Conservation (phyloP, 225 moss, liverwort and hornwort genomes). For the Bryoerythrophyllum caledonicum region DNA sequence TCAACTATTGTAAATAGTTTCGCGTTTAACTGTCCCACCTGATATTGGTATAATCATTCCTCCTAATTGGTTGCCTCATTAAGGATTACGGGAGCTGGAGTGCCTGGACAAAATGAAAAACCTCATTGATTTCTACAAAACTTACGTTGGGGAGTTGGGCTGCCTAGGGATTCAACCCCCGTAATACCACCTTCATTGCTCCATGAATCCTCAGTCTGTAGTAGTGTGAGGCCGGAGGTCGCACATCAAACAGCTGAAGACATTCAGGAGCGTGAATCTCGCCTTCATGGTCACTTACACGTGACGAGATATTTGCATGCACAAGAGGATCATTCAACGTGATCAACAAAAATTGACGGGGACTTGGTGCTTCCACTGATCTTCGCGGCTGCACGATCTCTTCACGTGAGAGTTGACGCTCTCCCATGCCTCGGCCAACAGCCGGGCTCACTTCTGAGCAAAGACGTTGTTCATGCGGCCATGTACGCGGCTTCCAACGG, state of each 20-base stretch:
- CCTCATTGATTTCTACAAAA: no score
- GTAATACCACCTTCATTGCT: no score
- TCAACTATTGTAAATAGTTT: no score
- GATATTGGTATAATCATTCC: no score
- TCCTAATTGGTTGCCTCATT: no score
- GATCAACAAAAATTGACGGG: constrained; percentile 33
- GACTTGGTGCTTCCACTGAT: constrained; percentile 36
- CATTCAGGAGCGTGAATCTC: not conserved
- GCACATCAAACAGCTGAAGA: not conserved
- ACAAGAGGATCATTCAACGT: not conserved
- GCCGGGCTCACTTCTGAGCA: constrained; percentile 28
- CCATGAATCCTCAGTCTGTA: no score
- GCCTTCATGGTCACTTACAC: not conserved
- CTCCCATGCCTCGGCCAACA: constrained; percentile 34
- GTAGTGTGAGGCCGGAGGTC: no score
- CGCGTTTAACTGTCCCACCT: no score
- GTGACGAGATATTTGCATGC: not conserved
- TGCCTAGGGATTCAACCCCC: no score
- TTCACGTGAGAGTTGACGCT: constrained; percentile 3
- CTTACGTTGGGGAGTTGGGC: no score
- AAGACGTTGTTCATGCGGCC: not conserved
- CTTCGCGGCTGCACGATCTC: constrained; percentile 25
- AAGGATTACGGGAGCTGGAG: no score
- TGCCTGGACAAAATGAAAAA: no score
- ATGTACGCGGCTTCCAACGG: constrained; percentile 12